A percentile compares a stretch with the other conserved stretches of the same genome.
phyloP scores from a whole-genome alignment of 345 rosid genomes.

The Mangifera indica region DNA sequence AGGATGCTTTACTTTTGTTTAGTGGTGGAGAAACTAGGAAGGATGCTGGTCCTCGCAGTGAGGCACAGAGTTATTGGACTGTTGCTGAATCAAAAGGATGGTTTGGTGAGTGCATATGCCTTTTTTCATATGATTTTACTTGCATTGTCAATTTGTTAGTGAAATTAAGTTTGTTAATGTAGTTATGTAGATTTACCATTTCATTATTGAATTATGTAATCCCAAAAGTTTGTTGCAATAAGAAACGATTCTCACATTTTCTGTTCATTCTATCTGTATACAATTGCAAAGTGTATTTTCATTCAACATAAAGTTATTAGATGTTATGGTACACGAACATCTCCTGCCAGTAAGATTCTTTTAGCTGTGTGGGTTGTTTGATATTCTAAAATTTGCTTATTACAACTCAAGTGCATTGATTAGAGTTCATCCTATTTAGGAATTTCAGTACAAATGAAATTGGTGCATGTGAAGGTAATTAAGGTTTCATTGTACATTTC shows the following conservation, averaged over 20 bases:
- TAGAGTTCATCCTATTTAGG: conserved; percentile 6
- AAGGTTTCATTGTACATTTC: no score
- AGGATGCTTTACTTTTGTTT: conserved; percentile 75
- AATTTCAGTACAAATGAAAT: background rate
- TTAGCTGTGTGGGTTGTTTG: background rate
- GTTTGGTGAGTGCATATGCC: conserved; percentile 70
- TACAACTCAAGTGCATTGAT: background rate
- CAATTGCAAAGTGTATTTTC: background rate
- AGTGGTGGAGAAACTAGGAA: conserved; percentile 98
- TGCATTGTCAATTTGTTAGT: conserved; percentile 8
- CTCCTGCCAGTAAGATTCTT: background rate
- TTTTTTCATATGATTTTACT: conserved; percentile 7
- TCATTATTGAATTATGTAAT: background rate
- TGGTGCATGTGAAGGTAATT: no score
- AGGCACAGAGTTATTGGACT: conserved; percentile 98
- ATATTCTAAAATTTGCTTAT: background rate
- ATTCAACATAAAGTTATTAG: background rate
- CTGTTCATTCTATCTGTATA: background rate
- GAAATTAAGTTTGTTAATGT: background rate
- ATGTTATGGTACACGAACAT: background rate
- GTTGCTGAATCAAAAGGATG: conserved; percentile 93
- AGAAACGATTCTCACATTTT: background rate
- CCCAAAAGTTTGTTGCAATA: background rate
- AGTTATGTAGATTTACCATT: background rate
- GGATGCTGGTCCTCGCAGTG: conserved; percentile 95